Conservation (phyloP, 2,329 filamentous ascomycete species). For the Cladosporium halotolerans region DNA sequence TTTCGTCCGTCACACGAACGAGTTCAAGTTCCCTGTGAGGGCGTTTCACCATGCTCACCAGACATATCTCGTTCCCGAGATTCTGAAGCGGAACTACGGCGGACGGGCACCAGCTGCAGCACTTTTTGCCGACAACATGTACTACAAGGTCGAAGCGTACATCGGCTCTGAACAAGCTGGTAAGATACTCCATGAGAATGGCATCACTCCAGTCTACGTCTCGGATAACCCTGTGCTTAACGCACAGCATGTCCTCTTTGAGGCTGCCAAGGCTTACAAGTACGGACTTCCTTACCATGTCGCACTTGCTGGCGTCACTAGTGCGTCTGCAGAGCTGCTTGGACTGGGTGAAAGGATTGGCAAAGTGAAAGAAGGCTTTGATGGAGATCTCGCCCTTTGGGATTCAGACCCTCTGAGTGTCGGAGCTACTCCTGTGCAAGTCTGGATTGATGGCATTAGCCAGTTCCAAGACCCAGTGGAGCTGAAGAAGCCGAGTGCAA, state of each 20-base stretch:
- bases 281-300: constrained; percentile 38
- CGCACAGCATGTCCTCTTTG: constrained; percentile 63
- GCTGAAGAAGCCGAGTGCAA: constrained; percentile 44
- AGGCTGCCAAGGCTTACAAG: constrained; percentile 40
- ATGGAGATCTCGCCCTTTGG: constrained; percentile 41
- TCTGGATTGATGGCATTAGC: constrained; percentile 37
- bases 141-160: constrained; percentile 64
- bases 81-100: constrained; percentile 37
- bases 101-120: constrained; percentile 46
- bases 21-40: constrained; percentile 61
- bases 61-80: constrained; percentile 60
- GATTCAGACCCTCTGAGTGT: constrained; percentile 37
- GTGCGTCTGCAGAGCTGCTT: constrained; percentile 35
- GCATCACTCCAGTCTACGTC: constrained; percentile 62
- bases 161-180: constrained; percentile 60
- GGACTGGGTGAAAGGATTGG: constrained; percentile 36
- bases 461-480: constrained; percentile 50
- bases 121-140: constrained; percentile 66
- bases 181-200: constrained; percentile 59
- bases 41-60: constrained; percentile 67
- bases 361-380: constrained; percentile 35
- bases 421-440: constrained; percentile 36
- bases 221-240: constrained; percentile 65
- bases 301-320: constrained; percentile 36
- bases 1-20: constrained; percentile 64